A percentile compares a stretch with the other conserved stretches of the same genome.
These are phyloP conservation scores for Cystobasidium sp. DNA, from an alignment of 1,284 basidiomycete species.

Conservation along the genomic window DNA sequence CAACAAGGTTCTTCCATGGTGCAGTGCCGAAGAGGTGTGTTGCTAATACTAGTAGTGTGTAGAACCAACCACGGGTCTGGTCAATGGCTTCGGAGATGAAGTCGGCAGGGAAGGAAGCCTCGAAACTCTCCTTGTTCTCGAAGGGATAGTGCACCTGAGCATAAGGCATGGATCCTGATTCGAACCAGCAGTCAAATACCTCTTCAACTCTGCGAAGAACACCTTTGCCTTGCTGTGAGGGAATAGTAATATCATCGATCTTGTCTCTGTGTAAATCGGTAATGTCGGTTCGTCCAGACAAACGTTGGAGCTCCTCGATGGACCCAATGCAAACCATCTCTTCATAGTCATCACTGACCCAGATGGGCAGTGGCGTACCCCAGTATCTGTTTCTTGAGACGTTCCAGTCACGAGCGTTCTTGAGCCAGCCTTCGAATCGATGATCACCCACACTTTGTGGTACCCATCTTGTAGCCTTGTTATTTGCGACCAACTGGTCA, in stretches of 20 bases:
- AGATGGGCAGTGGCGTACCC: conserved; percentile 97
- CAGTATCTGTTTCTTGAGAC: conserved; percentile 98
- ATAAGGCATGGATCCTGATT: conserved; percentile 99
- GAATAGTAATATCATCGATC: conserved; percentile 95
- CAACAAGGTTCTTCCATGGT: conserved; percentile 98
- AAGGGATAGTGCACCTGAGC: conserved; percentile 98
- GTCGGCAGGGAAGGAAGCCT: conserved; percentile 90
- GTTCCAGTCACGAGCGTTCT: conserved; percentile 98
- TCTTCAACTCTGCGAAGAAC: conserved; percentile 86
- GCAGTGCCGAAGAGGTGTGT: conserved; percentile 92
- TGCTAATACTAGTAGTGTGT: conserved; percentile 92
- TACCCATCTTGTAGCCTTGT: conserved; percentile 92
- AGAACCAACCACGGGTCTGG: conserved; percentile 86
- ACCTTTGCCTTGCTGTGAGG: conserved; percentile 88
- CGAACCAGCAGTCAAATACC: conserved; percentile 99
- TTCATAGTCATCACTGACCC: conserved; percentile 90
- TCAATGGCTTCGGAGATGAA: conserved; percentile 92
- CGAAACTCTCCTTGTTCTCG: conserved; percentile 84
- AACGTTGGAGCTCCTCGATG: conserved; percentile 80
- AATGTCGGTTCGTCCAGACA: conserved; percentile 84
- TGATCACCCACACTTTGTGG: conserved; percentile 87
- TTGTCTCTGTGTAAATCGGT: conserved; percentile 93
- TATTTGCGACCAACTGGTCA: conserved; percentile 86
- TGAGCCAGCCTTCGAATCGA: conserved; percentile 95
- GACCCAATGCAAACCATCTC: conserved; percentile 92